Base-by-base conservation (phyloP, 2,329 filamentous ascomycete genomes). In the Neofusicoccum parvum region DNA sequence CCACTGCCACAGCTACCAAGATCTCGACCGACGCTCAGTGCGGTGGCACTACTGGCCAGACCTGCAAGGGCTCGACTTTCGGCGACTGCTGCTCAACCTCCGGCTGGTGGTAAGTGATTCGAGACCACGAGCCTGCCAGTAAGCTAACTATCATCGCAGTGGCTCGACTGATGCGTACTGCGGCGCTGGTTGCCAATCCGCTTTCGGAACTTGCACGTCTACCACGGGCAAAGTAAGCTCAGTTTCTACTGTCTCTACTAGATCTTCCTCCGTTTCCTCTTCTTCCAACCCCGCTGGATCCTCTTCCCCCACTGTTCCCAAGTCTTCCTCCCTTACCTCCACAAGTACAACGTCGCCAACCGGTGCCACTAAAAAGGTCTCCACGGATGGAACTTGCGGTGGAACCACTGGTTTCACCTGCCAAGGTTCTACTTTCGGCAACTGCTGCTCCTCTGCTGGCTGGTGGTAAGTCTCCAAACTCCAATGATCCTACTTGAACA, bases 391-490 rank as follows among this genome's bases (percentile, higher is more conserved):
- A 15, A 73, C 72, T 17, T 82, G 81, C 62, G 81, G 79, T 23
- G 79, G 76, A 50, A 68, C 73, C 23, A 74, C 72, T 17, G 77
- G 76, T 17, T 76, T 76, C 67, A 82, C 79, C 32, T 82, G 81
- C 67, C 68, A 73, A 43, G 80, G 79, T n/a, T 80, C 77, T 66
- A 56, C 68, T 10, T 81, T 78, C 64, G 80, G 80, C 2, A 70
- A 78, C 65, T 82, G 82, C 74, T 84, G 81, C 73, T 81, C 79
- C 15, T 72, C 70, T 64, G 71, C 72, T 67, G 72, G 78, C 54
- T 75, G 73, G 70, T 84, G 82, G 64, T 65, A 60, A 58, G 60
- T 62, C 14, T 46, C 11, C 14, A 48, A 6, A 67, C 69, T 3
- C 45, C 6, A 66, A 10, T 6, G 17, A 15, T 7, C 15, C 50